Percentiles rank a stretch among this genome's conserved stretches.
Conservation (phyloP, 768 basidiomycete genomes). For the Mycena amicta region DNA sequence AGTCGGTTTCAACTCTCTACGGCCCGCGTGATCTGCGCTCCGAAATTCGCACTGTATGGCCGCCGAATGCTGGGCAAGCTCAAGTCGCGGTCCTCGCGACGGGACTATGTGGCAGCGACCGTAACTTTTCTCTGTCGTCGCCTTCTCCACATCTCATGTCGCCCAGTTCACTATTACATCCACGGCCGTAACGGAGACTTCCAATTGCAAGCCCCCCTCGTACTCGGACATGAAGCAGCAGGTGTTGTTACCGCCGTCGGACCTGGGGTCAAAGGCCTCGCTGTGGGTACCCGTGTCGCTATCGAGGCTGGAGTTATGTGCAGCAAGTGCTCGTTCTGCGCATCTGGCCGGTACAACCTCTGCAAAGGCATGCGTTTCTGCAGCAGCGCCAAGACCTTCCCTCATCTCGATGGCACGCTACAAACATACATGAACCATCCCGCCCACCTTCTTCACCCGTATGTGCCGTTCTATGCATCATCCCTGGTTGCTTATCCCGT, state of each 20-base stretch:
- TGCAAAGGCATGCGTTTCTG: conserved; percentile 91
- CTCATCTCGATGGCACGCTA: conserved; percentile 91
- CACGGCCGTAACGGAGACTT: conserved; percentile 94
- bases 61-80: conserved; percentile 71
- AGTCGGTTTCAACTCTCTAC: conserved; percentile 79
- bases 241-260: conserved; percentile 86
- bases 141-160: conserved; percentile 6
- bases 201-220: conserved; percentile 80
- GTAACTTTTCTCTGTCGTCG: conserved; percentile 42
- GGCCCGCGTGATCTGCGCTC: conserved; percentile 81
- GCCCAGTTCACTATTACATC: conserved; percentile 84
- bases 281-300: conserved; percentile 85
- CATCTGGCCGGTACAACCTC: conserved; percentile 86
- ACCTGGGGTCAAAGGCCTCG: conserved; percentile 62
- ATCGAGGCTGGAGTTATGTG: conserved; percentile 94
- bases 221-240: conserved; percentile 93
- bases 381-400: conserved; percentile 86
- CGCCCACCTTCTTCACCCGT: conserved; percentile 84
- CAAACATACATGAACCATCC: conserved; percentile 90
- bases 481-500: conserved; percentile 1
- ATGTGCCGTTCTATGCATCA: conserved; percentile 36
- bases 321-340: conserved; percentile 69
- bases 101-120: conserved; percentile 88
- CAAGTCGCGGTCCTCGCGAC: conserved; percentile 83
- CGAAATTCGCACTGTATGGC: conserved; percentile 72